Conservation (phyloP, 306 rosid species). For the Betula pendula region DNA sequence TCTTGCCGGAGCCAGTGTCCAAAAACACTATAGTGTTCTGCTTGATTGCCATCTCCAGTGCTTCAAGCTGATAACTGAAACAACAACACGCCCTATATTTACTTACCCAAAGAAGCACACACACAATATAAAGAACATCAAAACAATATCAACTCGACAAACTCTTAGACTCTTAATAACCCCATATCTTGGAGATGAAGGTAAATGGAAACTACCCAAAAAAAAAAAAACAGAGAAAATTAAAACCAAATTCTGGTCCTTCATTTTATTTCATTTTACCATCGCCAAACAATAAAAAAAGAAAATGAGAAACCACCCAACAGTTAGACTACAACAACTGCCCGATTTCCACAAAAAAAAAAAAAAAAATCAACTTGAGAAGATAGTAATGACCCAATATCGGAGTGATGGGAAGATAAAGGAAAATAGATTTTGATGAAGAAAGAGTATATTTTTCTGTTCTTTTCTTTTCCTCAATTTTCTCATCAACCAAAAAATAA, state of each 20-base stretch:
- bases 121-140: neutral
- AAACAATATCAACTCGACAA: neutral
- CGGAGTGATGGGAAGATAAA: neutral
- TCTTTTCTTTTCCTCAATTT: neutral
- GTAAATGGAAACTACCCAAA: neutral
- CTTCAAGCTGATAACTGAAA: constrained; percentile 83
- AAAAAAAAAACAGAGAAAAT: neutral
- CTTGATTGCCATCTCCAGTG: constrained; percentile 55
- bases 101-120: neutral
- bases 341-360: neutral
- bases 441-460: neutral
- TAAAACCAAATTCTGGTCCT: neutral
- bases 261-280: neutral
- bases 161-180: neutral
- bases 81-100: neutral
- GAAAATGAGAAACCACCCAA: constrained; percentile 29
- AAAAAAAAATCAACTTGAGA: neutral
- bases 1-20: constrained; percentile 93
- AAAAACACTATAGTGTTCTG: constrained; percentile 69
- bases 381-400: neutral
- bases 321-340: neutral
- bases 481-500: neutral
- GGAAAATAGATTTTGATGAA: neutral
- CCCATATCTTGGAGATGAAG: neutral
- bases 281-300: neutral